A percentile compares a stretch with the other conserved stretches of the same genome.
These are phyloP conservation scores for Aristolochia fimbriata DNA, from an alignment of 164 flowering plant species.

Conservation along the genomic window DNA sequence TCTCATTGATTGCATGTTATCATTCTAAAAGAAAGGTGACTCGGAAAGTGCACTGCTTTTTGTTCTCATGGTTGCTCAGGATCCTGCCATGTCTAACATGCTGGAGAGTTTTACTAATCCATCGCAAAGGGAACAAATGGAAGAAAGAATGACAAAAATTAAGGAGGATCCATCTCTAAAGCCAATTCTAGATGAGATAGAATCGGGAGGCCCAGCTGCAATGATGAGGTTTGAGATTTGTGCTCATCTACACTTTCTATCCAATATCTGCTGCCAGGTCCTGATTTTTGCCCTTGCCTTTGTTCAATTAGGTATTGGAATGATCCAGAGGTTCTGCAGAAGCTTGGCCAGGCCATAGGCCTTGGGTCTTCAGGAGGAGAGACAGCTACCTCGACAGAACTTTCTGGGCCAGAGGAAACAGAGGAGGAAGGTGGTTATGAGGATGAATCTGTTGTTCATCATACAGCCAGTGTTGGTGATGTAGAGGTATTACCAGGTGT, in stretches of 20 bases:
- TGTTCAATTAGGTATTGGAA: conserved; percentile 71
- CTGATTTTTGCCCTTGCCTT: neutral
- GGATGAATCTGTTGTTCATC: conserved; percentile 82
- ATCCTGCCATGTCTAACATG: conserved; percentile 84
- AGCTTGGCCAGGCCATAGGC: conserved; percentile 95
- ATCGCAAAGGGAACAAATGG: conserved; percentile 51
- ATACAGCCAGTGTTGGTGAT: conserved; percentile 90
- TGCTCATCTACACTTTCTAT: neutral
- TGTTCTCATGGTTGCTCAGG: conserved; percentile 26
- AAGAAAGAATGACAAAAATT: conserved; percentile 71
- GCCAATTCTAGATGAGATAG: conserved; percentile 82
- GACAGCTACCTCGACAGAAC: conserved; percentile 43
- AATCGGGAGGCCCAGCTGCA: conserved; percentile 88
- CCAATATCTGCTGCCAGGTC: neutral
- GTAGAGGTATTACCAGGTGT: conserved; percentile 45
- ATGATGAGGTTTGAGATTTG: conserved; percentile 39
- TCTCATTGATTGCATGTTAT: neutral
- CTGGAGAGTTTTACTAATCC: conserved; percentile 69
- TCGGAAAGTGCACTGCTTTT: no score
- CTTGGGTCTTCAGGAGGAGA: conserved; percentile 61
- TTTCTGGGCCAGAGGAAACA: conserved; percentile 42
- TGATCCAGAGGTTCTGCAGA: conserved; percentile 81
- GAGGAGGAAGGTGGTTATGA: conserved; percentile 57
- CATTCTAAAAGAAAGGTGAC: neutral
- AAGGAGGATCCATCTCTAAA: conserved; percentile 83